phyloP scores from a whole-genome alignment of 495 filamentous ascomycete species.

The Aspergillus bertholletiae region DNA sequence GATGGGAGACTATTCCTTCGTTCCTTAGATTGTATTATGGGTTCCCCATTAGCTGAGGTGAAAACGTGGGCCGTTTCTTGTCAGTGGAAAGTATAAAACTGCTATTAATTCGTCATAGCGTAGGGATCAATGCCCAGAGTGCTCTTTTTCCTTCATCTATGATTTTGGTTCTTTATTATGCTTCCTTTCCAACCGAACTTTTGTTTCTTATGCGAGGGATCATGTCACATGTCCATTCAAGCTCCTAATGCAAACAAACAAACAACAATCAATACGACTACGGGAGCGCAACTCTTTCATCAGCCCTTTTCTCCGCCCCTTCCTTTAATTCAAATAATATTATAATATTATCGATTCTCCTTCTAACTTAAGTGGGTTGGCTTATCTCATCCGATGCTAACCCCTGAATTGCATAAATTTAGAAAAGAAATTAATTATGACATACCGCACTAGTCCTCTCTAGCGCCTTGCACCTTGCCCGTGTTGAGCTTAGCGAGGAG shows the following conservation, averaged over 20 bases:
- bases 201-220: background rate
- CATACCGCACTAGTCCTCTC: constrained; percentile 14
- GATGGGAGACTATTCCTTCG: background rate
- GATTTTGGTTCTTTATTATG: background rate
- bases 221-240: background rate
- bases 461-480: constrained; percentile 5
- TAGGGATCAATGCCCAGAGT: too few relatives aligned
- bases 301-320: too few relatives aligned
- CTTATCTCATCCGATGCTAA: too few relatives aligned
- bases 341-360: too few relatives aligned
- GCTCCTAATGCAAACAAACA: too few relatives aligned
- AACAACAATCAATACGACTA: too few relatives aligned
- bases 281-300: too few relatives aligned
- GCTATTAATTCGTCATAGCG: background rate
- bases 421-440: constrained; percentile 11
- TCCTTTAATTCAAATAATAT: too few relatives aligned
- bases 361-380: too few relatives aligned
- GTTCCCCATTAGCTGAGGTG: background rate
- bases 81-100: background rate
- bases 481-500: background rate
- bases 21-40: background rate
- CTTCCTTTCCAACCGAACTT: background rate
- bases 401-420: background rate
- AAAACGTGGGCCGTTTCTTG: constrained; percentile 9
- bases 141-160: background rate